A percentile compares a stretch with the other conserved stretches of the same genome.
Conservation (phyloP, 441 rosid genomes). For the Pelargonium myrrhifolium region DNA sequence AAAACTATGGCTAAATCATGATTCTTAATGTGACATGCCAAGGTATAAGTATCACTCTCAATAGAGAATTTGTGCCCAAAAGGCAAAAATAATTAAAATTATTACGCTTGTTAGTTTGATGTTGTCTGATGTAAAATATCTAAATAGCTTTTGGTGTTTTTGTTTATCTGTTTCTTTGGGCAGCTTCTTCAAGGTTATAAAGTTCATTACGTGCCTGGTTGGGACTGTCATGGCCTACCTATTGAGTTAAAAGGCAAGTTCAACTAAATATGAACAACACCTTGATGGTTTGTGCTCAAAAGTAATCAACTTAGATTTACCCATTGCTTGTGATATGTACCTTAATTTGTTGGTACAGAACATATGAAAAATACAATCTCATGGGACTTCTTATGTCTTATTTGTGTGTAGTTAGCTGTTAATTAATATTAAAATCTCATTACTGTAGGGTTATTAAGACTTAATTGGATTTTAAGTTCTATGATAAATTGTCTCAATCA, state of each 20-base stretch:
- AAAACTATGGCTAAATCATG: no score
- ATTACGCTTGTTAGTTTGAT: slow-evolving; percentile 9
- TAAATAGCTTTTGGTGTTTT: slow-evolving; percentile 12
- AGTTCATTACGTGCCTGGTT: slow-evolving; percentile 84
- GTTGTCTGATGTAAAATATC: background rate
- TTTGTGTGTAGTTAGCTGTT: no score
- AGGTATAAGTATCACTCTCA: no score
- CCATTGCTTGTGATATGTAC: background rate
- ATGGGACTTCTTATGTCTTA: no score
- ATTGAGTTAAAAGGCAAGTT: slow-evolving; percentile 93
- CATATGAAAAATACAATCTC: background rate
- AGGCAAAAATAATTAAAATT: background rate
- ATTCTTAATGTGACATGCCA: no score
- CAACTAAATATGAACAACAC: background rate
- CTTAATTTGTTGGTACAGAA: slow-evolving; percentile 1
- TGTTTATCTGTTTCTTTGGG: slow-evolving; percentile 19
- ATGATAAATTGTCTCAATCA: no score
- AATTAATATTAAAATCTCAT: no score
- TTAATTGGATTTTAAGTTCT: no score
- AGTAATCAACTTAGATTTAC: background rate
- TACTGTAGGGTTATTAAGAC: no score
- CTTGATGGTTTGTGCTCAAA: background rate
- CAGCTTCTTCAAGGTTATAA: slow-evolving; percentile 90
- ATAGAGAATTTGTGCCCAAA: background rate
- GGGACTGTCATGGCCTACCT: slow-evolving; percentile 99